Evolutionary conservation across 1,284 basidiomycete genomes (phyloP), one percentile per base, ranked within the genome.

Genomic region (Lignosus rhinocerotis): DNA sequence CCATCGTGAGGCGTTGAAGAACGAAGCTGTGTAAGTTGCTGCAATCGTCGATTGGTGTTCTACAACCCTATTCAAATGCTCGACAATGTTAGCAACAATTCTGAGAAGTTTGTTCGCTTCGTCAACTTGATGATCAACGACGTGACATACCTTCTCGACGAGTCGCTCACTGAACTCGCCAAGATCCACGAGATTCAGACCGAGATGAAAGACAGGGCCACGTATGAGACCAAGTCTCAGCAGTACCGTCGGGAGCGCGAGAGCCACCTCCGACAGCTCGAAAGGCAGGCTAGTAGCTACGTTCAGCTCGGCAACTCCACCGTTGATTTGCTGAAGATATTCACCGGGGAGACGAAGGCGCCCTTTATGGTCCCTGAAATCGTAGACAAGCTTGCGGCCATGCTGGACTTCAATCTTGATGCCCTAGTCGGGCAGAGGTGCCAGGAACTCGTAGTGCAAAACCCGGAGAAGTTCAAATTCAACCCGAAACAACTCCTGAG

Each of bases 51-150:
- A 17, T 10, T 19, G 16, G 19, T 11, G 17, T 16, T 16, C 4
- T 10, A 43, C n/a, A 12, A n/a, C 14, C 6, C 3, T 16, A 1
- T 12, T 25, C 11, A 10, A n/a, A 17, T 32, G n/a, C 17, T 10
- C 17, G 47, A 46, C 19, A 33, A 48, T 51, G 61, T 4, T 19
- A 95, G 92, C 58, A 85, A 94, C 36, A 68, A 72, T 67, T 87
- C 91, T 55, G 93, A 96, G 64, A 91, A 92, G 72, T 97, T 97
- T 71, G 89, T 98, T 60, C 89, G 92, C 54, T 99, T 99, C 73
- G 86, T 95, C 75, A 99, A 99, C 75, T 81, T 98, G 67, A 90
- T 99, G 84, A 98, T 99, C 82, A 98, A 98, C 81, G 97, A 99
- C 70, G 95, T 97, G 46, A 99, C 97, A 1, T 99, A 95, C 75